Evolutionary conservation across 768 basidiomycete species (phyloP), one percentile per base, ranked within the genome.

Genomic region (Russula olivacea): DNA sequence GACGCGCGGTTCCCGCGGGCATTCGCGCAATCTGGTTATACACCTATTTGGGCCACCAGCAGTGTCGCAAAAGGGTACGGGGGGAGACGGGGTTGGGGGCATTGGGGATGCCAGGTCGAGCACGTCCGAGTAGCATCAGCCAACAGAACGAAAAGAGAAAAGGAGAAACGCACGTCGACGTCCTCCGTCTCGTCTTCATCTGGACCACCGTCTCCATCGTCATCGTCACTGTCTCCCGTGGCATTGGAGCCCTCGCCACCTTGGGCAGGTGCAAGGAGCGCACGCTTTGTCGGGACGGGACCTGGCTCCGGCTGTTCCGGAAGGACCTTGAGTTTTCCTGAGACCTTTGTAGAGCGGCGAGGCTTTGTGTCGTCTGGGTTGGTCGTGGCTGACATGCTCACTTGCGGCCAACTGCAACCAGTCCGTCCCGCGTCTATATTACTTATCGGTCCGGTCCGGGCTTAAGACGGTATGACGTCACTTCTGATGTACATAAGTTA

Each of bases 21-120:
- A 98, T 98, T 38, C 92, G 85, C 4, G 91, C 89, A 62, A 98
- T 85, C 76, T 96, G 93, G 68, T 92, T 91, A 73, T 95, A 95
- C n/a, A 91, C 88, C 90, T 94, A 66, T 21, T 53, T 23, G 52
- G 15, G 14, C 23, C n/a, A n/a, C 55, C 43, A 23, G 30, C 43
- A 17, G n/a, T 32, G 23, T 45, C 11, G 11, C 28, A 40, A 40
- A 40, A 40, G 38, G 15, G 38, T 40, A 40, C 19, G 28, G n/a
- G 28, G 2, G 28, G 28, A 28, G 40, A 23, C 3, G 41, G 41
- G 41, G 17, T 41, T 32, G 41, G 41, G 55, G 30, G 25, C 30
- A 28, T 15, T 36, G 65, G 34, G 34, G 25, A 30, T 51, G 43
- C 21, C 36, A 49, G 38, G 12, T 17, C 17, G 41, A 23, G 12